Base-by-base conservation (phyloP, 768 basidiomycete genomes). In the Sarcomyxa edulis region DNA sequence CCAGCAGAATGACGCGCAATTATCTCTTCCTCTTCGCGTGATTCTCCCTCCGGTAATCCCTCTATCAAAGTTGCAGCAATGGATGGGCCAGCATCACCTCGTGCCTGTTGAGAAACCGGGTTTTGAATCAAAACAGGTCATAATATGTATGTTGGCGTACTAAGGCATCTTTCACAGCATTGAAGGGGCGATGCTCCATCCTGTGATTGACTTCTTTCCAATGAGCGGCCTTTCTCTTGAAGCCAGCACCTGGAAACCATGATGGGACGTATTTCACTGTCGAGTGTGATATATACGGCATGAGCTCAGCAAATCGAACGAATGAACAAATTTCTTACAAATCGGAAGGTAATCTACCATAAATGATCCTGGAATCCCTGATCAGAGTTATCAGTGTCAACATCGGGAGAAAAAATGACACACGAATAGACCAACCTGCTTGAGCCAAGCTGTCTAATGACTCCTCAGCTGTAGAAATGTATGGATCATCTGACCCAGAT, bases 251-350 rank as follows among this genome's bases (percentile, higher is more conserved):
- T n/a, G 33, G 33, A n/a, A 34, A 10, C 33, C 33, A 34, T 22
- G 14, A 14, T 6, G 33, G 33, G 33, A 34, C 23, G n/a, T 34
- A 34, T 22, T 34, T 34, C 14, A 34, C 23, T 18, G 23, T 12
- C n/a, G 33, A 22, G 33, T n/a, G n/a, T n/a, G n/a, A n/a, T n/a
- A n/a, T n/a, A n/a, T n/a, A n/a, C n/a, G n/a, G n/a, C n/a, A n/a
- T n/a, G n/a, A n/a, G n/a, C n/a, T n/a, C 55, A 14, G 52, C 38
- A 1, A 47, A 52, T 11, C 48, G 49, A 7, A 57, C 58, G 5
- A 60, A 28, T 28, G 9, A 9, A 26, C n/a, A 23, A 27, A 25
- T 21, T 22, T 21, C 16, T 27, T 32, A n/a, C 14, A 36, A 34
- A 9, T 19, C 5, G 19, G 29, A 18, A 39, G 32, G 4, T 23